These are phyloP conservation scores for Stemphylium vesicarium DNA, from an alignment of 2,329 filamentous ascomycete species.

Conservation along the genomic window DNA sequence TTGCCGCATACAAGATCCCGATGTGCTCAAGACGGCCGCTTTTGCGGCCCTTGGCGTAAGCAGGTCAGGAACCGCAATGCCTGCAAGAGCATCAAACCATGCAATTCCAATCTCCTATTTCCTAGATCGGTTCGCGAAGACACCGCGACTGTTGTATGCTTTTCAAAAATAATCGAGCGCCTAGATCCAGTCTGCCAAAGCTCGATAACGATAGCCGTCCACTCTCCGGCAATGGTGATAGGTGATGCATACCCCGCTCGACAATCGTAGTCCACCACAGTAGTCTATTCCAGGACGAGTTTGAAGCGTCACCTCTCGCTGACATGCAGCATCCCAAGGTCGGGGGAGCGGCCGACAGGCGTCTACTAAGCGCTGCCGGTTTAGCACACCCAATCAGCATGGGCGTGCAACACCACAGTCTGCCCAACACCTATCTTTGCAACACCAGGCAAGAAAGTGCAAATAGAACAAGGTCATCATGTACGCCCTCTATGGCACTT, in stretches of 20 bases:
- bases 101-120: not conserved
- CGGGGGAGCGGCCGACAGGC: constrained; percentile 5
- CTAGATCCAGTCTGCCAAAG: not conserved
- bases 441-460: not conserved
- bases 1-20: constrained; percentile 21
- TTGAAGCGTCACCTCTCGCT: not conserved
- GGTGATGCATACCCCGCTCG: constrained; percentile 4
- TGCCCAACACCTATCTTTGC: not conserved
- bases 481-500: not conserved
- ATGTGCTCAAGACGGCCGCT: constrained; percentile 10
- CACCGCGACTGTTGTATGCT: not conserved
- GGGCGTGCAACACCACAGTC: not conserved
- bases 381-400: constrained; percentile 15
- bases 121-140: not conserved
- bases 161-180: not conserved
- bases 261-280: not conserved
- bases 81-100: not conserved
- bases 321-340: constrained; percentile 9
- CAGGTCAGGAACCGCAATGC: not conserved
- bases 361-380: constrained; percentile 22
- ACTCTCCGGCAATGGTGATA: not conserved
- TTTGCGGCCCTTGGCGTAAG: constrained; percentile 15
- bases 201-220: not conserved
- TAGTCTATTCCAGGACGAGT: not conserved
- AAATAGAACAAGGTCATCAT: not conserved